A percentile compares a stretch with the other conserved stretches of the same genome.
Conservation (phyloP, 306 rosid species). For the Arachis hypogaea region DNA sequence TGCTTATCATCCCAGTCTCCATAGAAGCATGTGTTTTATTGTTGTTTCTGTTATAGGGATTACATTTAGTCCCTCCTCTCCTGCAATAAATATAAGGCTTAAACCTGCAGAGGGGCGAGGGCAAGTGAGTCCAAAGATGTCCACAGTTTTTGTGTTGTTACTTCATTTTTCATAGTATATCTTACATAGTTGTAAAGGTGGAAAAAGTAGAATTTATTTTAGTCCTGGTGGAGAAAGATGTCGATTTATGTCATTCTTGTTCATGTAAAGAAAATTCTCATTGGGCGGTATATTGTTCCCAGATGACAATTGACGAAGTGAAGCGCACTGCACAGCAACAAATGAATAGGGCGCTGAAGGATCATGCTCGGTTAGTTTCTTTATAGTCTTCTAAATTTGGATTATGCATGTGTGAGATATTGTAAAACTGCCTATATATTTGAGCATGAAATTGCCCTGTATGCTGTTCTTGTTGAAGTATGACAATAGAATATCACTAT, state of each 20-base stretch:
- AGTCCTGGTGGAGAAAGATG: constrained; percentile 19
- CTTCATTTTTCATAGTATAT: not conserved
- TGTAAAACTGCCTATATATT: constrained; percentile 6
- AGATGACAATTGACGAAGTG: constrained; percentile 89
- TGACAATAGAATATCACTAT: not conserved
- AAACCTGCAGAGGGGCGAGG: too few species aligned
- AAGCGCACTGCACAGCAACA: constrained; percentile 97
- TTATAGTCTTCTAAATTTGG: constrained; percentile 6
- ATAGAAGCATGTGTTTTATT: constrained; percentile 1
- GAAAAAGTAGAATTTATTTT: constrained; percentile 18
- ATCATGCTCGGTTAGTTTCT: constrained; percentile 70
- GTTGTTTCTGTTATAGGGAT: not conserved
- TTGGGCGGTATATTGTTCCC: constrained; percentile 45
- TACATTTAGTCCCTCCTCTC: too few species aligned
- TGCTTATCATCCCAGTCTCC: constrained; percentile 23
- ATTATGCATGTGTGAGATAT: constrained; percentile 17
- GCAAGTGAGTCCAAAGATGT: too few species aligned
- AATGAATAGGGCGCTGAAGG: constrained; percentile 89
- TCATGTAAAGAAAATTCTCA: constrained; percentile 27
- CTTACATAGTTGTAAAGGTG: not conserved
- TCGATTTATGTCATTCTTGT: constrained; percentile 29
- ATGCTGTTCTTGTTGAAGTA: constrained; percentile 15
- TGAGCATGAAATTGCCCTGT: constrained; percentile 8
- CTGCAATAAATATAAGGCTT: too few species aligned
- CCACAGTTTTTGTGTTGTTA: not conserved